A percentile compares a stretch with the other conserved stretches of the same genome.
Evolutionary conservation across 2,329 filamentous ascomycete genomes (phyloP).

Genomic region (Clonostachys rosea): DNA sequence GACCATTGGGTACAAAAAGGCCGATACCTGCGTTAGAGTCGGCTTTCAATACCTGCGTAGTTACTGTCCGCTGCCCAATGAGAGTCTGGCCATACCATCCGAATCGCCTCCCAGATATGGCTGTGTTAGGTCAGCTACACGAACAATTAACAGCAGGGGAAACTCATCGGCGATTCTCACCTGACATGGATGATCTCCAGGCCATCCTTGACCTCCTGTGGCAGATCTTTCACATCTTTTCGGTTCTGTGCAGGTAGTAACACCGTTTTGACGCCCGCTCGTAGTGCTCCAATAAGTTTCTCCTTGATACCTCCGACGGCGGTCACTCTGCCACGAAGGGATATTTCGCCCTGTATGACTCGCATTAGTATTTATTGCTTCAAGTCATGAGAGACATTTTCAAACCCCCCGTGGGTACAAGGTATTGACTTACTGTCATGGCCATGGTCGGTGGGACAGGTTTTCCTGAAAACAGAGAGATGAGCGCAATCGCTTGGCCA

Average conservation of each 20-base stretch:
- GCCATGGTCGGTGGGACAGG: slow-evolving; percentile 86
- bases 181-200: slow-evolving; percentile 85
- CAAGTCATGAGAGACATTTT: slow-evolving; percentile 9
- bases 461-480: slow-evolving; percentile 83
- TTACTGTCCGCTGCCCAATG: slow-evolving; percentile 74
- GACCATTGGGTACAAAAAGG: too few relatives aligned
- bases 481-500: slow-evolving; percentile 88
- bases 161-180: slow-evolving; percentile 44
- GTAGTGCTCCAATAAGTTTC: slow-evolving; percentile 90
- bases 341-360: slow-evolving; percentile 55
- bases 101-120: slow-evolving; percentile 92
- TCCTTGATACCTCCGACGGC: slow-evolving; percentile 98
- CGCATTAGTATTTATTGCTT: slow-evolving; percentile 12
- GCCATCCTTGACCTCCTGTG: slow-evolving; percentile 81
- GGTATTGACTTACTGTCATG: slow-evolving; percentile 65
- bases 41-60: slow-evolving; percentile 69
- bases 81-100: slow-evolving; percentile 85
- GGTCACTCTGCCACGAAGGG: slow-evolving; percentile 82
- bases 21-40: slow-evolving; percentile 49
- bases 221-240: slow-evolving; percentile 89
- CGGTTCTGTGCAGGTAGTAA: slow-evolving; percentile 82
- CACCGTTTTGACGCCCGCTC: slow-evolving; percentile 93
- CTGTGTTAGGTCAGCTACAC: slow-evolving; percentile 34
- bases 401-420: slow-evolving; percentile 11
- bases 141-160: background rate